phyloP scores from a whole-genome alignment of 805 yeast species.

The Hanseniaspora guilliermondii region DNA sequence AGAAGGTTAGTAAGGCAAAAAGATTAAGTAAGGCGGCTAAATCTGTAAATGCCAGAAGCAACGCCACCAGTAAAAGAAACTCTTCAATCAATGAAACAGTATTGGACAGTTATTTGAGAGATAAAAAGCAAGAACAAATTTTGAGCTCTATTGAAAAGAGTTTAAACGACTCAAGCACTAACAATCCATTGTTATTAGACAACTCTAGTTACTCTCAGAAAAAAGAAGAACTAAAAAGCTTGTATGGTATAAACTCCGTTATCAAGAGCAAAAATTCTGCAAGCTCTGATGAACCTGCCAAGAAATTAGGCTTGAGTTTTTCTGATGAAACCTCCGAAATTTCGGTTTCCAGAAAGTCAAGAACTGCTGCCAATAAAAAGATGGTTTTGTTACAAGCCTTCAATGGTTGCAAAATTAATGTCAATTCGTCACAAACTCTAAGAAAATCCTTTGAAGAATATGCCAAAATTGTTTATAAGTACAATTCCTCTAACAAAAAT shows the following conservation, averaged over 20 bases:
- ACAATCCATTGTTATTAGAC: constrained; percentile 56
- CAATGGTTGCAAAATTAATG: constrained; percentile 30
- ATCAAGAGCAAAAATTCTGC: constrained; percentile 16
- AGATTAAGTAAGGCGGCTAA: constrained; percentile 17
- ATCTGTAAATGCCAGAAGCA: constrained; percentile 16
- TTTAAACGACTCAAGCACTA: constrained; percentile 66
- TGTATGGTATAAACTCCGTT: constrained; percentile 46
- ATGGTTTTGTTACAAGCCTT: constrained; percentile 20
- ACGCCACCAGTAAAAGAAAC: constrained; percentile 18
- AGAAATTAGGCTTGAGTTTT: background rate
- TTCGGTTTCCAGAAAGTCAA: constrained; percentile 20
- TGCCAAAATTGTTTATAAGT: constrained; percentile 56
- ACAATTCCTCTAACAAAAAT: constrained; percentile 50
- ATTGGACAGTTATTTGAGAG: constrained; percentile 50
- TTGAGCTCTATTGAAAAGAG: constrained; percentile 73
- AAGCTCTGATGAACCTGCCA: background rate
- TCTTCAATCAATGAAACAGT: constrained; percentile 24
- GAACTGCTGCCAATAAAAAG: constrained; percentile 20
- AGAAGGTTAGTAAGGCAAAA: constrained; percentile 22
- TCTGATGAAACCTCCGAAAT: constrained; percentile 1
- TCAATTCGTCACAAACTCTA: constrained; percentile 31
- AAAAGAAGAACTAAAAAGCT: constrained; percentile 58
- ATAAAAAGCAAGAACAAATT: constrained; percentile 71
- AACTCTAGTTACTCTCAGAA: constrained; percentile 70
- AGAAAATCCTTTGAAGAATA: constrained; percentile 56